Base-by-base conservation (phyloP, 2,329 filamentous ascomycete genomes). In the Calonectria montana region DNA sequence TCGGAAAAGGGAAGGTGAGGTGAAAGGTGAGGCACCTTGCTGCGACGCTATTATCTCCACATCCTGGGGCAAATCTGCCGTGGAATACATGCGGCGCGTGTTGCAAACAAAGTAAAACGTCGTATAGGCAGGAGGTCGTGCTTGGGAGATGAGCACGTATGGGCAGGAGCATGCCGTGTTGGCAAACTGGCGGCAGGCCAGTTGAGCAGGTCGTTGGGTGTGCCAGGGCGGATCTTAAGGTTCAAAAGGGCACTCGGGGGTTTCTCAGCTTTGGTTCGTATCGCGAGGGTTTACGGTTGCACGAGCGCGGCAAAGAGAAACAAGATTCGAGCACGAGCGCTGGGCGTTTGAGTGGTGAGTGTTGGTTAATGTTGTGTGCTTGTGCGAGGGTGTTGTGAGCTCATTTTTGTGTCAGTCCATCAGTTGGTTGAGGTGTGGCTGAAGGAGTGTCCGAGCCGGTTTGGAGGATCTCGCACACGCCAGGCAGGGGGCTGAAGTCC, bases 1-100 rank as follows among this genome's bases (percentile, higher is more conserved):
- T 61, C 57, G 59, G 29, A 62, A 62, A 21, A 53, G n/a, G 48
- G 41, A 67, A 57, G 50, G 50, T 57, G 39, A 57, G 53, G 64
- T 35, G 45, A 21, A 43, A 39, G 35, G 37, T 41, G 27, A 35
- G 21, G 57, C 37, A 61, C 37, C 25, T 62, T 35, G 43, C 57
- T 62, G 27, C 57, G 35, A 67, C 65, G 65, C 53, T 45, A 59
- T 67, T 62, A 62, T 67, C 65, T 67, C 65, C 65, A 67, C 65
- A 50, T 62, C 57, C 53, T 39, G 47, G 63, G 63, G 47, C 65
- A 67, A 57, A 67, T 67, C 39, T 59, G 50, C 31, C 50, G 43
- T 67, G 53, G 50, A 53, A 67, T 59, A 43, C 53, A 29, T 29
- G 65, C 31, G 57, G 23, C 48, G 29, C 27, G 63, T 53, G 64